These are phyloP conservation scores for Orychophragmus violaceus DNA, from an alignment of 345 rosid species.

Conservation along the genomic window DNA sequence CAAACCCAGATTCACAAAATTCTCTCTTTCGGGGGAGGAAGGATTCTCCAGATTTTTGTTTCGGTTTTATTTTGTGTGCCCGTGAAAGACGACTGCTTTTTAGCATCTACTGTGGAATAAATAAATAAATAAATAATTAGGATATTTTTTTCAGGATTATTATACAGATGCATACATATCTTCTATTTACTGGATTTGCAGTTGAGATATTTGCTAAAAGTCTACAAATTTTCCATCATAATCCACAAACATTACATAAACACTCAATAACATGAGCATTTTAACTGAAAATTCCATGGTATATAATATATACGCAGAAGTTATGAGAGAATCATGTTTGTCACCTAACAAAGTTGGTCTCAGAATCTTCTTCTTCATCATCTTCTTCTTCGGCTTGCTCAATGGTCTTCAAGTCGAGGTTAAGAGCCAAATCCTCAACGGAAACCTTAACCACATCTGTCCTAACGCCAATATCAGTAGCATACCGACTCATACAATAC, in stretches of 20 bases:
- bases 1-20: conserved; percentile 19
- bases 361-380: conserved; percentile 8
- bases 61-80: conserved; percentile 10
- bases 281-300: neutral
- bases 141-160: neutral
- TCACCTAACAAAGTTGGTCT: conserved; percentile 20
- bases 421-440: conserved; percentile 63
- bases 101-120: neutral
- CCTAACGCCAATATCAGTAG: conserved; percentile 86
- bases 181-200: neutral
- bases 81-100: conserved; percentile 24
- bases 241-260: neutral
- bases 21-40: neutral
- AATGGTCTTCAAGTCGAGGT: conserved; percentile 27
- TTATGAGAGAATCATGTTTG: neutral
- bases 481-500: conserved; percentile 93
- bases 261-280: neutral
- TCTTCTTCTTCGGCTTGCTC: conserved; percentile 33
- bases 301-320: neutral
- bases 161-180: neutral
- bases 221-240: neutral
- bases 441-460: conserved; percentile 85
- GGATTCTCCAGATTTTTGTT: conserved; percentile 1
- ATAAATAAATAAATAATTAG: neutral
- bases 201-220: neutral